phyloP scores from a whole-genome alignment of 2,329 filamentous ascomycete species.

The Penicillium verrucosum region DNA sequence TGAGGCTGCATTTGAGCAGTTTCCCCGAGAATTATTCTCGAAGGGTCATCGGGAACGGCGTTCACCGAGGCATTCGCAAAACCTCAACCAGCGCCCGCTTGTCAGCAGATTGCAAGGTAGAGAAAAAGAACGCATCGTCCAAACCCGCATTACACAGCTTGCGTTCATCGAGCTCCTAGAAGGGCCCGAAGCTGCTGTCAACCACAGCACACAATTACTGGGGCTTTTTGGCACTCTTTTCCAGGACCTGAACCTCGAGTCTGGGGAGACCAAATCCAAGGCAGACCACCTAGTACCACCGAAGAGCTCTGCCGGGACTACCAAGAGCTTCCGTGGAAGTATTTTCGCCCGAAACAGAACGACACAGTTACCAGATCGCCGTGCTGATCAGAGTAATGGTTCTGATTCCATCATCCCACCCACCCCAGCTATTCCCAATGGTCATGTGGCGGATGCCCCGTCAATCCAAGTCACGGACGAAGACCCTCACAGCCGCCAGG shows the following conservation, averaged over 20 bases:
- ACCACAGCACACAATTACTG: constrained; percentile 80
- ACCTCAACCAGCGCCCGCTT: constrained; percentile 48
- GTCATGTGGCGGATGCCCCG: constrained; percentile 50
- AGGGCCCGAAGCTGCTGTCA: constrained; percentile 80
- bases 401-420: constrained; percentile 18
- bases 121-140: constrained; percentile 83
- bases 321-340: constrained; percentile 68
- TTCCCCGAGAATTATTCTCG: constrained; percentile 66
- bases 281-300: constrained; percentile 54
- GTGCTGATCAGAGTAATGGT: constrained; percentile 42
- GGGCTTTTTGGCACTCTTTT: constrained; percentile 79
- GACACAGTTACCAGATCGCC: constrained; percentile 44
- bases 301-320: constrained; percentile 67
- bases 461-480: constrained; percentile 75
- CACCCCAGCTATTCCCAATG: constrained; percentile 24
- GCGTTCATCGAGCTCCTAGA: constrained; percentile 78
- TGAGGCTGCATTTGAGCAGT: constrained; percentile 87
- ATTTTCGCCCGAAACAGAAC: constrained; percentile 67
- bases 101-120: constrained; percentile 76
- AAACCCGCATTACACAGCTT: constrained; percentile 94
- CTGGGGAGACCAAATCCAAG: constrained; percentile 28
- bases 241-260: constrained; percentile 54
- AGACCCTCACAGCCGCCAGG: constrained; percentile 33
- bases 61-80: constrained; percentile 26
- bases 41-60: constrained; percentile 61